These are phyloP conservation scores for Phlegmacium glaucopus DNA, from an alignment of 768 basidiomycete genomes.

Conservation along the genomic window DNA sequence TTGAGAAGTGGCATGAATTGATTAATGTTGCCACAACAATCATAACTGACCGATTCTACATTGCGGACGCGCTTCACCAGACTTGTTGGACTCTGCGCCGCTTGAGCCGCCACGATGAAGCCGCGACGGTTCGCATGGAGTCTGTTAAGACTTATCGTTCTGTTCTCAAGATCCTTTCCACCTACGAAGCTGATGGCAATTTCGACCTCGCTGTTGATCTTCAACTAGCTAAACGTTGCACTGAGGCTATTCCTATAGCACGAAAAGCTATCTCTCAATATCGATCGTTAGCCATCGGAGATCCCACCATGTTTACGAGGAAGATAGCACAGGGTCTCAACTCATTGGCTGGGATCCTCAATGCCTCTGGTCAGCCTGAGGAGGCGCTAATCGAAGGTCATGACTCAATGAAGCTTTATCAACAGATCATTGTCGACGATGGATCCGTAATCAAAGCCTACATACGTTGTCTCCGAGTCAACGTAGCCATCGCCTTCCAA, in stretches of 20 bases:
- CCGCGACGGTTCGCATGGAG: conserved; percentile 6
- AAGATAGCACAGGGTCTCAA: conserved; percentile 8
- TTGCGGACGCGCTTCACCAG: conserved; percentile 10
- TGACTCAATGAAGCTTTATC: conserved; percentile 5
- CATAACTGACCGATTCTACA: conserved; percentile 8
- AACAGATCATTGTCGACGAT: background rate
- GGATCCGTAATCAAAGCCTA: background rate
- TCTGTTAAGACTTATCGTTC: conserved; percentile 9
- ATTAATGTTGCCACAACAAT: conserved; percentile 6
- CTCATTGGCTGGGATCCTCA: conserved; percentile 1
- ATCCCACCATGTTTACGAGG: conserved; percentile 7
- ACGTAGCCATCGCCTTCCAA: background rate
- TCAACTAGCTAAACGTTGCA: conserved; percentile 3
- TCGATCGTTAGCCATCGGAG: conserved; percentile 5
- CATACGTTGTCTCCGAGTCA: background rate
- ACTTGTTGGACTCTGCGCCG: conserved; percentile 8
- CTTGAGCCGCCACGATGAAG: conserved; percentile 11
- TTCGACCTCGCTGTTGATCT: conserved; percentile 10
- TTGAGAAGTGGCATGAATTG: conserved; percentile 9
- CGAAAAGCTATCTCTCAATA: conserved; percentile 9
- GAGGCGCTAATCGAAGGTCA: conserved; percentile 9
- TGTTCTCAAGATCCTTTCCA: conserved; percentile 2
- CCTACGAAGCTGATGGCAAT: conserved; percentile 7
- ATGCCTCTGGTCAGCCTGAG: conserved; percentile 2
- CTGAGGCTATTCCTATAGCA: conserved; percentile 6